phyloP scores from a whole-genome alignment of 2,329 filamentous ascomycete species.

The Emmonsiellopsis sp. region DNA sequence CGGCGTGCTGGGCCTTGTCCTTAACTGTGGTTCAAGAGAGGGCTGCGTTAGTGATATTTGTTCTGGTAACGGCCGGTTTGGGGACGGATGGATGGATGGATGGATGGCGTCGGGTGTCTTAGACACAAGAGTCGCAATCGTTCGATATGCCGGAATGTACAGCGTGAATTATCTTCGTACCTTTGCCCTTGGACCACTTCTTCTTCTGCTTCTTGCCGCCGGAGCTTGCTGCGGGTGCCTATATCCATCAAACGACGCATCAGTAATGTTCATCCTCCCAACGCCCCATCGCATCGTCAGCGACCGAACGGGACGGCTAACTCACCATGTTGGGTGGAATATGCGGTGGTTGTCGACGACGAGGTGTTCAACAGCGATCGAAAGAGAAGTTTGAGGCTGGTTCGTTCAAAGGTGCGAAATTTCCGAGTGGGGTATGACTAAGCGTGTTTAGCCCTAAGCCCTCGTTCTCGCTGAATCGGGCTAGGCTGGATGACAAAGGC shows the following conservation, averaged over 20 bases:
- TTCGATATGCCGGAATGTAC: not conserved
- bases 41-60: conserved; percentile 15
- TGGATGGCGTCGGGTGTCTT: not conserved
- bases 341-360: conserved; percentile 27
- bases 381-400: conserved; percentile 19
- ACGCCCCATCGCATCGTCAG: not conserved
- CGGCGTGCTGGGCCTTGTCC: conserved; percentile 99
- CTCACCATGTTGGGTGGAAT: conserved; percentile 4
- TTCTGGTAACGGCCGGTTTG: not conserved
- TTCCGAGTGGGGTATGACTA: conserved; percentile 30
- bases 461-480: conserved; percentile 19
- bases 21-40: conserved; percentile 58
- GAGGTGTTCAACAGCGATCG: conserved; percentile 19
- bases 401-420: conserved; percentile 21
- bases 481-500: not conserved
- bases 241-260: not conserved
- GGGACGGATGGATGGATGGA: no score
- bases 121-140: not conserved
- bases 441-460: conserved; percentile 26
- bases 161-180: conserved; percentile 27
- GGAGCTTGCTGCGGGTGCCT: conserved; percentile 37
- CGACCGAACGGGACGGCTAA: not conserved
- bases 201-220: conserved; percentile 47
- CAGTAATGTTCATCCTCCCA: not conserved
- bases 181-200: conserved; percentile 51